A percentile compares a stretch with the other conserved stretches of the same genome.
These are phyloP conservation scores for Acanthochlamys bracteata DNA, from an alignment of 106 monocot species.

Conservation along the genomic window DNA sequence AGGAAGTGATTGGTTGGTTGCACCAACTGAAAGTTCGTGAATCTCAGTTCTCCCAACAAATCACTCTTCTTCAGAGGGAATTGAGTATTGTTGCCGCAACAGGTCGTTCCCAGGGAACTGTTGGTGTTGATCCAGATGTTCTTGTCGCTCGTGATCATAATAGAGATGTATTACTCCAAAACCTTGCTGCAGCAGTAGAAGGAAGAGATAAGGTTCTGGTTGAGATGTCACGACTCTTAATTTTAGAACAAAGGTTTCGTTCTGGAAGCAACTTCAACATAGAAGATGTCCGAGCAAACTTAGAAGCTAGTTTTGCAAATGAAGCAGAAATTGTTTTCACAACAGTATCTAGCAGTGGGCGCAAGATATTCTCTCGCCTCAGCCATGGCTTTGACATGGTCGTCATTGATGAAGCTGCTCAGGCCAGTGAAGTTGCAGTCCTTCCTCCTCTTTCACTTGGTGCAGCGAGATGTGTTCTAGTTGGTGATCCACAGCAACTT, in stretches of 20 bases:
- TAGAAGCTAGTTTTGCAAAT: slow-evolving; percentile 97
- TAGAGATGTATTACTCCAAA: slow-evolving; percentile 67
- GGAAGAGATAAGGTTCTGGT: slow-evolving; percentile 88
- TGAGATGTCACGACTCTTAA: slow-evolving; percentile 80
- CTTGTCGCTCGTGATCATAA: slow-evolving; percentile 77
- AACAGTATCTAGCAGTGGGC: slow-evolving; percentile 89
- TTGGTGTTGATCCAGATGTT: slow-evolving; percentile 93
- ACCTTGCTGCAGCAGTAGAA: slow-evolving; percentile 81
- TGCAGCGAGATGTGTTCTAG: slow-evolving; percentile 89
- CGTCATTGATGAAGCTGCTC: slow-evolving; percentile 97
- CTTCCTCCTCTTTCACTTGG: slow-evolving; percentile 93
- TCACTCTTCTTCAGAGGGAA: slow-evolving; percentile 56
- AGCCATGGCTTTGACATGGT: slow-evolving; percentile 99
- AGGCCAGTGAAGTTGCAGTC: slow-evolving; percentile 91
- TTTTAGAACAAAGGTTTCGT: slow-evolving; percentile 73
- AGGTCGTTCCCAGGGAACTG: slow-evolving; percentile 84
- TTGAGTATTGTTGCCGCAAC: slow-evolving; percentile 56
- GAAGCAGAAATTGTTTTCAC: slow-evolving; percentile 99
- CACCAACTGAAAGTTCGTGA: slow-evolving; percentile 66
- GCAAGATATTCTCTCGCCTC: slow-evolving; percentile 86
- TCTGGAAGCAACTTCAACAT: slow-evolving; percentile 70
- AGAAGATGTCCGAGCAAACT: slow-evolving; percentile 76
- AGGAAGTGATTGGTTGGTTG: slow-evolving; percentile 83
- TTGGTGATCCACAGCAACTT: slow-evolving; percentile 97
- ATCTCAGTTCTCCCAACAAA: slow-evolving; percentile 62